Base-by-base conservation (phyloP, 2,329 filamentous ascomycete species). In the Colletotrichum somersetense region DNA sequence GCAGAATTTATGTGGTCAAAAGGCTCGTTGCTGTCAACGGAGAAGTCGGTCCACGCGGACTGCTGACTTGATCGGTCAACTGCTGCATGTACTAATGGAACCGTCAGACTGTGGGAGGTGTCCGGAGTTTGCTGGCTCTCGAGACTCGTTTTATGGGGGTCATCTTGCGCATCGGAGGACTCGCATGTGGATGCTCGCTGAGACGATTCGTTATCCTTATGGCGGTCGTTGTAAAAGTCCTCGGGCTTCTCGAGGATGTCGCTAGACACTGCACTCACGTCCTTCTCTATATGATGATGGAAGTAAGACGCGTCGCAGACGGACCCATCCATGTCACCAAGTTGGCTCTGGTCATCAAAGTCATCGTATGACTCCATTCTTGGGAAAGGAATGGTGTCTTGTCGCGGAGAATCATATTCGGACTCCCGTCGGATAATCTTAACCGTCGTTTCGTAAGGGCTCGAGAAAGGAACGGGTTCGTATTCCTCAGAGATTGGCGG, bases 31-130 rank as follows among this genome's bases (percentile, higher is more conserved):
- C 87, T 89, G 20, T 88, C 87, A 12, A 90, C 81, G 0, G 88
- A 89, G 72, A 88, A 86, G 76, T 91, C 88, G 35, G 89, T 90
- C 89, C 89, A 91, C n/a, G 84, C 82, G 1, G 88, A 89, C 66
- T 87, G 85, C 61, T 89, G 86, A 73, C 88, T 90, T 26, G 81
- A 79, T 48, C 88, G 83, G 71, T 89, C 82, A 71, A 81, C 79
- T 53, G 84, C 79, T 63, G 83, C 77, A 62, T 83, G 76, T 75
- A 83, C 78, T 62, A 83, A 79, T 16, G 88, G 88, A 18, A 89
- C 83, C 63, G 81, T 80, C 11, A 89, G 80, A 67, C 82, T 86
- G 66, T 83, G 83, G 18, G 84, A 81, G 26, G 83, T 82, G 57
- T 83, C 83, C 5, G 81, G 74, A 14, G 73, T 74, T 61, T 72